Conservation (phyloP, 202 grass and related monocot species). For the Sporobolus alterniflorus region DNA sequence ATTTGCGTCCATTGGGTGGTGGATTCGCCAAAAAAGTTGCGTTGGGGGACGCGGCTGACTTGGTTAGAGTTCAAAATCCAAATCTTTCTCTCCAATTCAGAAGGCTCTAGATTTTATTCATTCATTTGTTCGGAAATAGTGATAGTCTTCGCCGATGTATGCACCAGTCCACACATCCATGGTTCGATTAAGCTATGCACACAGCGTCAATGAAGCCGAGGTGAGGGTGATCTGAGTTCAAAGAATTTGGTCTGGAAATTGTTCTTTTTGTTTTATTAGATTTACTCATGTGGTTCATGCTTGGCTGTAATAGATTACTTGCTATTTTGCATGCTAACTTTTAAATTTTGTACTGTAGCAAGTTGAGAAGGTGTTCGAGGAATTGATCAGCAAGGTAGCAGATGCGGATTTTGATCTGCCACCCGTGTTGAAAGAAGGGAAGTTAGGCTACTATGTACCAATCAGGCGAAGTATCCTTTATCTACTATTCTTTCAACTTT, state of each 20-base stretch:
- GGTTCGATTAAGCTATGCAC: not conserved
- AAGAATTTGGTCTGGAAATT: not conserved
- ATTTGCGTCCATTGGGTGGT: not conserved
- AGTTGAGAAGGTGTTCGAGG: constrained; percentile 56
- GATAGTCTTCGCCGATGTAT: not conserved
- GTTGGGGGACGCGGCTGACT: not conserved
- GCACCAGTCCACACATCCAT: not conserved
- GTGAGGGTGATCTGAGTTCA: not conserved
- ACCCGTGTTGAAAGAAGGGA: constrained; percentile 64
- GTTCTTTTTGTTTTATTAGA: not conserved
- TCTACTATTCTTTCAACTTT: not conserved
- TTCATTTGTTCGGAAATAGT: not conserved
- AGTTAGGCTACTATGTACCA: constrained; percentile 54
- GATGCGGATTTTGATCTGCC: constrained; percentile 79
- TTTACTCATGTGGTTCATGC: not conserved
- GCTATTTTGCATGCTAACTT: not conserved
- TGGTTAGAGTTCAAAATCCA: not conserved
- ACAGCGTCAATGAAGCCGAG: not conserved
- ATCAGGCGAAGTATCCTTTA: constrained; percentile 97
- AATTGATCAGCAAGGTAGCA: constrained; percentile 53
- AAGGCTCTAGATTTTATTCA: not conserved
- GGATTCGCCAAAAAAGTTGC: not conserved
- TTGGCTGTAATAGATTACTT: not conserved
- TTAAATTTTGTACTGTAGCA: not conserved
- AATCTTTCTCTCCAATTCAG: not conserved